phyloP scores from a whole-genome alignment of 192 early-diverging fungal species.

The Geranomyces michiganensis region DNA sequence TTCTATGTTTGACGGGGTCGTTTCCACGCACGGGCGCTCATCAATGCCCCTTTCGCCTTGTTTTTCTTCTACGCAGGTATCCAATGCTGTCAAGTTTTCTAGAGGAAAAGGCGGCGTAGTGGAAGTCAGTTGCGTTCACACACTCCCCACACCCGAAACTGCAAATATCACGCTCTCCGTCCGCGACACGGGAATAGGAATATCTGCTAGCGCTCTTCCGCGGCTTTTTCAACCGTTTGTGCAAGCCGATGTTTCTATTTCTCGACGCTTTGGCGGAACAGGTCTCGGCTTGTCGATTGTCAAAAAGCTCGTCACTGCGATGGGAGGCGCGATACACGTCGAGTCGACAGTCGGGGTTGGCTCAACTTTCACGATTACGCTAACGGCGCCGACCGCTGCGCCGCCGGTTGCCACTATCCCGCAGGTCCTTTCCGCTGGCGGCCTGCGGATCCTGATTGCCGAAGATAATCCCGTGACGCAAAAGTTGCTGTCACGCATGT shows the following conservation, averaged over 20 bases:
- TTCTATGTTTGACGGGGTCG: constrained; percentile 19
- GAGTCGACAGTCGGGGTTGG: constrained; percentile 18
- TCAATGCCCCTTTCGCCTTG: background rate
- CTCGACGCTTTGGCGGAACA: constrained; percentile 77
- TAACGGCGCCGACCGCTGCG: constrained; percentile 11
- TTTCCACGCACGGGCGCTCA: background rate
- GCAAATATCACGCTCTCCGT: background rate
- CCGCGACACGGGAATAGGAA: constrained; percentile 34
- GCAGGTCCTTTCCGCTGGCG: background rate
- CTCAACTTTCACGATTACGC: constrained; percentile 22
- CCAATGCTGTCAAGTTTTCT: background rate
- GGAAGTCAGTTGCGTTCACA: background rate
- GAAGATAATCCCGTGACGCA: constrained; percentile 41
- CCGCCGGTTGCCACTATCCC: background rate
- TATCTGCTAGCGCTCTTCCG: constrained; percentile 5
- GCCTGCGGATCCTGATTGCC: constrained; percentile 15
- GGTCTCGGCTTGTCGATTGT: constrained; percentile 86
- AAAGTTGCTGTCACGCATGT: constrained; percentile 28
- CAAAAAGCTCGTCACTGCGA: constrained; percentile 59
- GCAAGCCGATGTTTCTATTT: constrained; percentile 65
- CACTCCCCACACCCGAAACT: background rate
- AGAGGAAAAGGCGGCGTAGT: background rate
- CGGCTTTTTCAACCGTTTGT: constrained; percentile 80
- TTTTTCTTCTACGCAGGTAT: background rate
- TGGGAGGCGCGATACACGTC: constrained; percentile 28